Evolutionary conservation across 257 asterid species (phyloP).

Genomic region (Nemophila menziesii): DNA sequence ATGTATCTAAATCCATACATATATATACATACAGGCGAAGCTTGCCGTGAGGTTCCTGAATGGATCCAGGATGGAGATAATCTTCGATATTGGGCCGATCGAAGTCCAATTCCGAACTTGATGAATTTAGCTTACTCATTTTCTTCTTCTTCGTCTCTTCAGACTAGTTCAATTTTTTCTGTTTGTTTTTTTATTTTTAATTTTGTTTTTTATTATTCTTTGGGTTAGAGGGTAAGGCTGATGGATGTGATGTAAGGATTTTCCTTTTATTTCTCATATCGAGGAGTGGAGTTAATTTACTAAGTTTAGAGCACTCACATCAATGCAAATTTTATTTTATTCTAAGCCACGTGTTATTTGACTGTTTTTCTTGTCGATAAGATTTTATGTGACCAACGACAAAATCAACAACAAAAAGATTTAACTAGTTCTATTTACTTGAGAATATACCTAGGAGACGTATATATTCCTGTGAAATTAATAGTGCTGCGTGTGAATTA

Average conservation of each 20-base stretch:
- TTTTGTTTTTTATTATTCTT: too few relatives aligned
- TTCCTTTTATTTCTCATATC: not conserved
- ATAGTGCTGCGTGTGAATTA: too few relatives aligned
- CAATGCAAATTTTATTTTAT: too few relatives aligned
- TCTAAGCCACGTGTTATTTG: not conserved
- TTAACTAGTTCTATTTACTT: too few relatives aligned
- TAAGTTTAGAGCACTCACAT: not conserved
- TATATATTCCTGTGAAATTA: too few relatives aligned
- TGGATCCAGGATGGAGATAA: conserved; percentile 79
- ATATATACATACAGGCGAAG: conserved; percentile 51
- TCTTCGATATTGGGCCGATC: conserved; percentile 92
- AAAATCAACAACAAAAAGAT: too few relatives aligned
- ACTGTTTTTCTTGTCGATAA: not conserved
- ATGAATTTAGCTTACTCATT: conserved; percentile 37
- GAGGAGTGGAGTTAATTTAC: not conserved
- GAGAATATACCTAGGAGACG: too few relatives aligned
- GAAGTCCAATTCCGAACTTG: conserved; percentile 75
- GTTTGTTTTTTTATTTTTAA: not conserved
- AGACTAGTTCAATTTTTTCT: not conserved
- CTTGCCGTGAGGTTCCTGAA: conserved; percentile 63
- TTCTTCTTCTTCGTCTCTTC: not conserved
- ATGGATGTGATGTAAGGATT: not conserved
- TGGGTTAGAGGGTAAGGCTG: not conserved
- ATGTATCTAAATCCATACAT: too few relatives aligned
- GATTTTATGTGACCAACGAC: too few relatives aligned